phyloP scores from a whole-genome alignment of 441 rosid genomes.

The Gossypium aridum region DNA sequence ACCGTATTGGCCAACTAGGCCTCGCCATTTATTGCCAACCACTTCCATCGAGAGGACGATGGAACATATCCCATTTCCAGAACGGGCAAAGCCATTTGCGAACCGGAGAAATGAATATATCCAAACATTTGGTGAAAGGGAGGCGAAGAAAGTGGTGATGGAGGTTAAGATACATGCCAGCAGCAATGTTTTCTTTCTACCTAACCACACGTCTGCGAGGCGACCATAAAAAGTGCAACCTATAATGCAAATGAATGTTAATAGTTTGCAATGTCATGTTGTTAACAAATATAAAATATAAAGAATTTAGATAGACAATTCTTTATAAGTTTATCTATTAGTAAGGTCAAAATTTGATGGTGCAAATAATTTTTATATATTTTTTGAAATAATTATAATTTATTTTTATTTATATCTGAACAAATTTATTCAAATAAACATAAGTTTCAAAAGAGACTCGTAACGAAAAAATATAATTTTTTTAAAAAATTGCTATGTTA shows the following conservation, averaged over 20 bases:
- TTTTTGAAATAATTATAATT: too few relatives aligned
- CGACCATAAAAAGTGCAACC: slow-evolving; percentile 53
- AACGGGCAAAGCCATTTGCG: slow-evolving; percentile 47
- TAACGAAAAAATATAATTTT: too few relatives aligned
- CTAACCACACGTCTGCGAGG: slow-evolving; percentile 49
- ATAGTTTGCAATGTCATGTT: too few relatives aligned
- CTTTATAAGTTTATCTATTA: too few relatives aligned
- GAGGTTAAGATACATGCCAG: slow-evolving; percentile 53
- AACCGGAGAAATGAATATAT: slow-evolving; percentile 53
- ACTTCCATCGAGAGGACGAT: slow-evolving; percentile 55
- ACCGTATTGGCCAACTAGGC: slow-evolving; percentile 66
- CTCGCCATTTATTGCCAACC: slow-evolving; percentile 62
- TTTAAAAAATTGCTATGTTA: too few relatives aligned
- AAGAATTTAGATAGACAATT: too few relatives aligned
- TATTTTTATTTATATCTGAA: too few relatives aligned
- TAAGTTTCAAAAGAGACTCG: too few relatives aligned
- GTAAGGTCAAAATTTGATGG: too few relatives aligned
- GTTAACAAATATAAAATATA: too few relatives aligned
- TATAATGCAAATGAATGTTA: background rate
- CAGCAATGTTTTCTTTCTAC: slow-evolving; percentile 47
- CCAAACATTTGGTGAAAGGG: slow-evolving; percentile 69
- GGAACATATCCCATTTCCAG: slow-evolving; percentile 59
- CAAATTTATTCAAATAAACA: too few relatives aligned
- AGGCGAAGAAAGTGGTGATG: slow-evolving; percentile 44
- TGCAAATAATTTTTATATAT: too few relatives aligned